Base-by-base conservation (phyloP, 345 rosid genomes). In the Populus deltoides region DNA sequence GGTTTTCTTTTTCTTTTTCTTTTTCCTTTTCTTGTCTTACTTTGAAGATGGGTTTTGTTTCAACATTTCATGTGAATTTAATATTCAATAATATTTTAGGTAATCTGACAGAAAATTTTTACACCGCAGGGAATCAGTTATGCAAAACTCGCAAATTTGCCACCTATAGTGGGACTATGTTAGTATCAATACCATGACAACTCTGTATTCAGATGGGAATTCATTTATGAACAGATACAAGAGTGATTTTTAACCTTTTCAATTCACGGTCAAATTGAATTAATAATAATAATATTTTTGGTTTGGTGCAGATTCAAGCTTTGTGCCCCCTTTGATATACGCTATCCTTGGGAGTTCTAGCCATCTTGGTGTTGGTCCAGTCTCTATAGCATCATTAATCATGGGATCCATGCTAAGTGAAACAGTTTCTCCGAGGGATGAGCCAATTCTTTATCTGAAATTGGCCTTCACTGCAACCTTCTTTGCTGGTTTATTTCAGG, bases 111-210 rank as follows among this genome's bases (percentile, higher is more conserved):
- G 65, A 77, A 41, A 73, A 17, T 78, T 77, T 76, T 51, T 83
- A 20, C 33, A 25, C 31, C 86, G 82, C 92, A 96, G 99, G 99
- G 99, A 70, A 97, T 97, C 75, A 97, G 99, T 74, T 97, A 97
- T 77, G 99, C 99, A 76, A 94, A 97, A 87, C 98, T 97, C 73
- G 99, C 99, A 75, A 92, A 92, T 81, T 86, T 94, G 83, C 97
- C 98, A 47, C 98, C 99, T 2, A 92, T 94, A 2, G 74, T 94
- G 81, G 99, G 99, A 27, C 89, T 97, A 72, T 97, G 99, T 97
- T 1, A 90, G 98, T 86, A 83, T 70, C 71, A 70, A 47, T 20
- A 20, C 62, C 76, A 25, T 47, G 59, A 16, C 67, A 41, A 17
- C 39, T 69, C 15, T 72, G 6, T 71, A 25, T 73, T 69, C 2